Evolutionary conservation across 371 early-diverging fungal species (phyloP).

Genomic region (Catenaria anguillulae): DNA sequence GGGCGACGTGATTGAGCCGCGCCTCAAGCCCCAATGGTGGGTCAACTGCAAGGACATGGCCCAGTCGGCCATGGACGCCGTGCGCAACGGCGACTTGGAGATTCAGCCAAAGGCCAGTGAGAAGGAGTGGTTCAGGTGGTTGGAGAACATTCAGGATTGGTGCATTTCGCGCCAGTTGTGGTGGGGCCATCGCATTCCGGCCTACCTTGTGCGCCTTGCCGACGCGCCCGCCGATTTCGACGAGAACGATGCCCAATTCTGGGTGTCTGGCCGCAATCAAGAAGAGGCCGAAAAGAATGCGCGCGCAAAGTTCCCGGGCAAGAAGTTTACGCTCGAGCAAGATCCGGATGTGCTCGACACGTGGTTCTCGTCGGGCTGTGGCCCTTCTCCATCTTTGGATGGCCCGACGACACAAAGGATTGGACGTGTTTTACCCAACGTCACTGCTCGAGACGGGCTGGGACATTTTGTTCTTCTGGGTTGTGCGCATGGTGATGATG

Average conservation of each 20-base stretch:
- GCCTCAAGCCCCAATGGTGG: conserved; percentile 97
- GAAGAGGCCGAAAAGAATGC: conserved; percentile 44
- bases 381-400: conserved; percentile 81
- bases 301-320: conserved; percentile 17
- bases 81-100: conserved; percentile 64
- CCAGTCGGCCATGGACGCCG: conserved; percentile 67
- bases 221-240: conserved; percentile 12
- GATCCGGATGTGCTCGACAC: conserved; percentile 99
- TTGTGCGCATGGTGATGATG: conserved; percentile 98
- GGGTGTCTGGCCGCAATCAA: conserved; percentile 54
- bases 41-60: conserved; percentile 12
- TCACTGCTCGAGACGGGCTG: conserved; percentile 92
- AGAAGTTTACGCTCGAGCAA: conserved; percentile 28
- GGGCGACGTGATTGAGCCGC: conserved; percentile 93
- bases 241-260: conserved; percentile 26
- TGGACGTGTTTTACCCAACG: conserved; percentile 48
- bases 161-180: conserved; percentile 97
- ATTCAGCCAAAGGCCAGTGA: conserved; percentile 84
- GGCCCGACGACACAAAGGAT: conserved; percentile 19
- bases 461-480: conserved; percentile 99
- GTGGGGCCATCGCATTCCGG: conserved; percentile 99
- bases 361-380: conserved; percentile 99
- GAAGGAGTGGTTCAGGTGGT: conserved; percentile 95
- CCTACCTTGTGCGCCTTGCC: conserved; percentile 58
- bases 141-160: conserved; percentile 96